Conservation (phyloP, 1,139 yeast genomes). For the Taphrina flavorubra region DNA sequence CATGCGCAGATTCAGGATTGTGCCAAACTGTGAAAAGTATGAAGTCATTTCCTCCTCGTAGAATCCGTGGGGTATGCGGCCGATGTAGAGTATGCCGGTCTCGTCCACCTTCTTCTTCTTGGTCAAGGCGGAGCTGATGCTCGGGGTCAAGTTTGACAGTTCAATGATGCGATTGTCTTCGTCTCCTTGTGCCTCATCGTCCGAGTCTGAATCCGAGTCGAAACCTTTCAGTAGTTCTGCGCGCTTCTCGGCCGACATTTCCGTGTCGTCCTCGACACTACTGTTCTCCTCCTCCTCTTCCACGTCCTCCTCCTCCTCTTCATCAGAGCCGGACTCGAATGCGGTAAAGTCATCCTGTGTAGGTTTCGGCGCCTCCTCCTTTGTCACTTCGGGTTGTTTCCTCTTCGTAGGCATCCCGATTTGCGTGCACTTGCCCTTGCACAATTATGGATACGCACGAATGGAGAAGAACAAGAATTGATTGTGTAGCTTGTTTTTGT, state of each 20-base stretch:
- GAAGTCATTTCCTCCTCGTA: constrained; percentile 79
- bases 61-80: constrained; percentile 91
- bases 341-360: not conserved
- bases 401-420: constrained; percentile 15
- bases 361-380: not conserved
- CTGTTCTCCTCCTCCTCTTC: not conserved
- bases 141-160: constrained; percentile 31
- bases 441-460: no score
- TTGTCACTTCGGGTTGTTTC: constrained; percentile 10
- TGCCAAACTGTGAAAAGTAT: constrained; percentile 90
- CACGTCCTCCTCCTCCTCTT: constrained; percentile 3
- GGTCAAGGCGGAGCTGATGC: constrained; percentile 23
- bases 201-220: constrained; percentile 35
- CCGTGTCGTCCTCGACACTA: constrained; percentile 21
- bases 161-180: constrained; percentile 39
- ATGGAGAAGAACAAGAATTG: no score
- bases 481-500: no score
- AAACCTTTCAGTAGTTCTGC: constrained; percentile 18
- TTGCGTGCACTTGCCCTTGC: not conserved
- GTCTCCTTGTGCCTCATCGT: constrained; percentile 30
- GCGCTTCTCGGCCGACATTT: constrained; percentile 17
- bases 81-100: constrained; percentile 78
- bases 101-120: constrained; percentile 28
- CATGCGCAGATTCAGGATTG: constrained; percentile 72
- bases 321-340: constrained; percentile 7